Conservation (phyloP, 208 protist genomes). For the Trypanosoma vivax region DNA sequence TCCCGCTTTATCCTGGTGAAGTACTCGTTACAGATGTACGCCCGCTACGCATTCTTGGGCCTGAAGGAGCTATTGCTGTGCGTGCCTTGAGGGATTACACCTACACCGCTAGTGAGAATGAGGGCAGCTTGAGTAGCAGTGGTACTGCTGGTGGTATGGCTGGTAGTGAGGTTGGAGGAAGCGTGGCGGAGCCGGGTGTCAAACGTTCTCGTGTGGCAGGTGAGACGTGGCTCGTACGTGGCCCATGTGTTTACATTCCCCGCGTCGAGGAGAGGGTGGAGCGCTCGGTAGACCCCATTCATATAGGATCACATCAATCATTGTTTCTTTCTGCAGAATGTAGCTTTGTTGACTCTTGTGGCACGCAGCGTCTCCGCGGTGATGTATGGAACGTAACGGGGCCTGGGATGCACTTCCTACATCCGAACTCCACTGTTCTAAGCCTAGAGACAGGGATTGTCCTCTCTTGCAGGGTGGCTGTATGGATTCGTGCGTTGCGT, state of each 20-base stretch:
- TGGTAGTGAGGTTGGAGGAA: conserved; percentile 18
- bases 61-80: conserved; percentile 61
- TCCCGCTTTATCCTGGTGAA: conserved; percentile 90
- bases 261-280: conserved; percentile 64
- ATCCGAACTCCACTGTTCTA: conserved; percentile 60
- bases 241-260: conserved; percentile 54
- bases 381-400: conserved; percentile 30
- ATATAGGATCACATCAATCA: conserved; percentile 37
- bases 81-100: conserved; percentile 16
- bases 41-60: conserved; percentile 52
- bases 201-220: conserved; percentile 35
- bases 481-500: conserved; percentile 70
- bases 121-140: background rate
- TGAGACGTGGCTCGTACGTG: conserved; percentile 78
- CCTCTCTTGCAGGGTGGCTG: conserved; percentile 61
- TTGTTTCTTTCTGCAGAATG: conserved; percentile 33
- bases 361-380: conserved; percentile 22
- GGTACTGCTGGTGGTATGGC: conserved; percentile 20
- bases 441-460: conserved; percentile 38
- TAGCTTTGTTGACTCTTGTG: conserved; percentile 28
- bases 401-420: conserved; percentile 44
- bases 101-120: conserved; percentile 7
- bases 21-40: conserved; percentile 20
- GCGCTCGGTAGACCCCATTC: conserved; percentile 28
- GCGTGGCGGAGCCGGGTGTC: conserved; percentile 6